Percentiles rank a stretch among this genome's conserved stretches.
phyloP scores from a whole-genome alignment of 345 rosid species.

The Sapria himalayana region DNA sequence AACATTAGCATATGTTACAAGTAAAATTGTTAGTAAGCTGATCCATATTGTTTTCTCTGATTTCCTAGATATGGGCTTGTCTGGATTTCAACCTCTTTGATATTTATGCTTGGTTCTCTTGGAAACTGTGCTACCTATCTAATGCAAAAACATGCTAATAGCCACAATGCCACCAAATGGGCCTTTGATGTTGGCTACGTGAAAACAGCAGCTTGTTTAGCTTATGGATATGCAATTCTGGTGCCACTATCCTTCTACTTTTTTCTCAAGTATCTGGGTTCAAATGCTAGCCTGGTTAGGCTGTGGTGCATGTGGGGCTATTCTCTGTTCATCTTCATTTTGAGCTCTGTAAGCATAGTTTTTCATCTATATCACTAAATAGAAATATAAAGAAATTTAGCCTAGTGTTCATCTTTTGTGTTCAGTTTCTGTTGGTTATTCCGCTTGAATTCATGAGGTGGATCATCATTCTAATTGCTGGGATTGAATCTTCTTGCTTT shows the following conservation, averaged over 20 bases:
- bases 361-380: background rate
- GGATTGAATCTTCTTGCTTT: conserved; percentile 47
- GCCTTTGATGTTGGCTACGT: conserved; percentile 69
- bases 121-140: conserved; percentile 86
- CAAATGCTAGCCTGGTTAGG: conserved; percentile 53
- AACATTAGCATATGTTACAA: background rate
- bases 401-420: background rate
- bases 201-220: conserved; percentile 36
- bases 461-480: conserved; percentile 57
- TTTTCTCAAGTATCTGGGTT: conserved; percentile 60
- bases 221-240: conserved; percentile 55
- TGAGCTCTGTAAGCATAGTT: conserved; percentile 39
- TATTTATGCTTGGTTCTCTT: conserved; percentile 54
- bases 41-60: background rate
- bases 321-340: conserved; percentile 58
- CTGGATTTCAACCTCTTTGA: conserved; percentile 83
- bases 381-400: background rate
- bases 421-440: conserved; percentile 61
- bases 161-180: conserved; percentile 47
- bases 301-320: conserved; percentile 99
- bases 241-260: conserved; percentile 78
- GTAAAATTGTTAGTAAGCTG: background rate
- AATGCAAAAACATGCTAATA: conserved; percentile 29
- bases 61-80: conserved; percentile 63
- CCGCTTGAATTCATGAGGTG: conserved; percentile 71